Evolutionary conservation across 2,329 filamentous ascomycete genomes (phyloP).

Genomic region (Daldinia sp.): DNA sequence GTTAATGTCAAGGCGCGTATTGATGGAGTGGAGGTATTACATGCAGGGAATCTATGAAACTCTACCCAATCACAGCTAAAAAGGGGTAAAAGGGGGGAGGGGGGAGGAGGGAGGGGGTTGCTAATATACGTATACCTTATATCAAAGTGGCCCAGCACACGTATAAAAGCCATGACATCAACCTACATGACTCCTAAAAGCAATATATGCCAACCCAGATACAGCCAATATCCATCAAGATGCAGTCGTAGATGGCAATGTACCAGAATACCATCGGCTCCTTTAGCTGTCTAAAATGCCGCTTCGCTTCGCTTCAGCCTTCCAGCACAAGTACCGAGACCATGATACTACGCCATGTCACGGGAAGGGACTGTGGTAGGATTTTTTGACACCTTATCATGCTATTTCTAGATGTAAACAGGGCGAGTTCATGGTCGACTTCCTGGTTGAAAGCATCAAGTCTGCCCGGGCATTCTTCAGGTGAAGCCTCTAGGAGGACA

Average conservation of each 20-base stretch:
- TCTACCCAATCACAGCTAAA: background rate
- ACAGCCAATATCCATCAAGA: background rate
- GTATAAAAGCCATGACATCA: background rate
- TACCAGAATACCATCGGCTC: background rate
- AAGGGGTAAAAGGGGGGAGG: background rate
- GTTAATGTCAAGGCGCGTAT: too few species aligned
- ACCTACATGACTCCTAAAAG: background rate
- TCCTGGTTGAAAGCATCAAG: background rate
- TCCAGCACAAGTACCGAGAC: background rate
- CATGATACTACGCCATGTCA: background rate
- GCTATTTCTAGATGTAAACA: background rate
- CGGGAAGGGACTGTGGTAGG: background rate
- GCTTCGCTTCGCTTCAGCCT: background rate
- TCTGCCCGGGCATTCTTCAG: too few species aligned
- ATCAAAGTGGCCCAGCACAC: too few species aligned
- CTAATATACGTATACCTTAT: background rate
- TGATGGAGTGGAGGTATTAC: background rate
- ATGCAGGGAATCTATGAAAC: background rate
- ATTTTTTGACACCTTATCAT: background rate
- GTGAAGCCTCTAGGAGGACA: too few species aligned
- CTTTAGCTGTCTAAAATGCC: background rate
- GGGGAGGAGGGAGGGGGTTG: background rate
- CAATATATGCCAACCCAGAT: background rate
- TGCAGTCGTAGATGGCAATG: background rate
- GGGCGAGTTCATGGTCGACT: background rate